These are phyloP conservation scores for Euryodendron excelsum DNA, from an alignment of 148 eudicot genomes.

Conservation along the genomic window DNA sequence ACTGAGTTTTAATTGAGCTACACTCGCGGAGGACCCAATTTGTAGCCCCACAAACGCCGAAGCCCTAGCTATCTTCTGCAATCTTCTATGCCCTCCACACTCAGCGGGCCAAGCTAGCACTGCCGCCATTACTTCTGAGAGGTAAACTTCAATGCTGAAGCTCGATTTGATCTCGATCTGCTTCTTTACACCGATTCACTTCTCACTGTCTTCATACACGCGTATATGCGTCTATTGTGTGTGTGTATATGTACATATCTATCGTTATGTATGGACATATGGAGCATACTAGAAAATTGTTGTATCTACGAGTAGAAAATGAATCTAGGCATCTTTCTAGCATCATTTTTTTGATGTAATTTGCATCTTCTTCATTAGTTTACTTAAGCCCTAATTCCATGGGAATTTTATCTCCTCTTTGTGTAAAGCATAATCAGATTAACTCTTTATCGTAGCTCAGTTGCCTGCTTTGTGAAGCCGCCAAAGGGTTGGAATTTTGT, in stretches of 20 bases:
- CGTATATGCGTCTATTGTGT: not conserved
- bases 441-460: too few relatives aligned
- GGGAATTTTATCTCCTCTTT: too few relatives aligned
- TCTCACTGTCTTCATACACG: not conserved
- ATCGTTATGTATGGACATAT: not conserved
- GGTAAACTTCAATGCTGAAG: not conserved
- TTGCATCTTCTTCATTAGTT: too few relatives aligned
- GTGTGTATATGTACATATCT: not conserved
- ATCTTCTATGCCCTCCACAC: not conserved
- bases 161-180: not conserved
- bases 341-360: too few relatives aligned
- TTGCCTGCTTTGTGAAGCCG: too few relatives aligned
- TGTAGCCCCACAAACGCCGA: too few relatives aligned
- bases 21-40: too few relatives aligned
- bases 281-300: not conserved
- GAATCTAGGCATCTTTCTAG: too few relatives aligned
- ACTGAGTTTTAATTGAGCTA: too few relatives aligned
- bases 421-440: too few relatives aligned
- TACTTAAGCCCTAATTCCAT: too few relatives aligned
- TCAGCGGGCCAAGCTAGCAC: not conserved
- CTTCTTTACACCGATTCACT: not conserved
- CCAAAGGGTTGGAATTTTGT: too few relatives aligned
- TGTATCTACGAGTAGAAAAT: not conserved
- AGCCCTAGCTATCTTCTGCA: not conserved
- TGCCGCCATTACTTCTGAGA: not conserved